Conservation (phyloP, 257 asterid genomes). For the Solanum habrochaites region DNA sequence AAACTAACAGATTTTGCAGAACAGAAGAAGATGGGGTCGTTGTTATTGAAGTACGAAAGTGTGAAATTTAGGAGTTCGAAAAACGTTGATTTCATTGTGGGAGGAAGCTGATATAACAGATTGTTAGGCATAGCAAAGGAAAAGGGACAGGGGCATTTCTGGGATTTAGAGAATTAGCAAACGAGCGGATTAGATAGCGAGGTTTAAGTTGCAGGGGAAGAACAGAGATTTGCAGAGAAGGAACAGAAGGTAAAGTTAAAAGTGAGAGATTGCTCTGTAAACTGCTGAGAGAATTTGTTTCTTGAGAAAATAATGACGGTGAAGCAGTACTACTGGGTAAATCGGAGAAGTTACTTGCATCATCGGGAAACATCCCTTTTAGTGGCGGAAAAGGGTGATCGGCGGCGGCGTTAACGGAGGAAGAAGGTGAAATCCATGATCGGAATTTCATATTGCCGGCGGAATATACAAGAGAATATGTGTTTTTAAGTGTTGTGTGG, state of each 20-base stretch:
- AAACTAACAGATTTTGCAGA: conserved; percentile 55
- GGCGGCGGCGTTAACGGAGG: conserved; percentile 19
- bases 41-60: conserved; percentile 23
- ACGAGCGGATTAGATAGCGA: conserved; percentile 21
- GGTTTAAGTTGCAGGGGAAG: conserved; percentile 19
- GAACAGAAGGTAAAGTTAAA: conserved; percentile 67
- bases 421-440: conserved; percentile 53
- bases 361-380: background rate
- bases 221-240: conserved; percentile 61
- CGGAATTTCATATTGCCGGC: conserved; percentile 35
- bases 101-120: conserved; percentile 69
- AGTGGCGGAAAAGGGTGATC: background rate
- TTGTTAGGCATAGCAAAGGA: conserved; percentile 40
- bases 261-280: conserved; percentile 60
- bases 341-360: conserved; percentile 22
- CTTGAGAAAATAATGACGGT: conserved; percentile 26
- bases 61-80: conserved; percentile 21
- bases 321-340: conserved; percentile 20
- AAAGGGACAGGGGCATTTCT: conserved; percentile 17
- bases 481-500: background rate
- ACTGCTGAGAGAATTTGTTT: conserved; percentile 26
- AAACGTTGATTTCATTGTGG: conserved; percentile 36
- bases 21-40: conserved; percentile 21
- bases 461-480: background rate
- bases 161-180: conserved; percentile 19